Evolutionary conservation across 2,329 filamentous ascomycete species (phyloP), one percentile per base, ranked within the genome.

Genomic region (Fusarium anguioides): DNA sequence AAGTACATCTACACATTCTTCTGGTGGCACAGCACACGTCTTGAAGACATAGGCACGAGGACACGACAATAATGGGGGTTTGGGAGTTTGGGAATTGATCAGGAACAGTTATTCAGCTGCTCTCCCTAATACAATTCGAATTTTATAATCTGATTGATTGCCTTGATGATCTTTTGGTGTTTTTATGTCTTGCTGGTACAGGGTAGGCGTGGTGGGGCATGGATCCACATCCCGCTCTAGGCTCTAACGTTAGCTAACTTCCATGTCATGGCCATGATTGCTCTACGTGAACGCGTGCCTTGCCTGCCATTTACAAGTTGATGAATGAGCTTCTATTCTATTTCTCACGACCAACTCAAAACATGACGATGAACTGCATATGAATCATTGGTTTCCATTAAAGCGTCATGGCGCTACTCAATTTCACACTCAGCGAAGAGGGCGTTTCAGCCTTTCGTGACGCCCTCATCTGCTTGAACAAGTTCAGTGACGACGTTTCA

Each of bases 401-500:
- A 53, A 33, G 42, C 21, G 29, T 20, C n/a, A 73, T 90, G 88
- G 81, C 86, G 8, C 79, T 90, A n/a, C 78, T 94, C 58, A 89
- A 84, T 61, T 94, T 94, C 74, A 91, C 90, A 0, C 81, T 95
- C 52, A 91, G 85, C 70, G 91, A 92, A 56, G 91, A 94, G 69
- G 89, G 89, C 29, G 87, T 93, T 40, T 83, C 84, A 8, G 87
- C 86, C 46, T 82, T 95, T 41, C 90, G 93, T 71, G 92, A 94
- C 76, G 85, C 89, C 23, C 84, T 95, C 56, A 82, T 88, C 21
- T 95, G 92, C 76, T 83, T 95, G 24, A 86, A 87, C 73, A 93
- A 93, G 77, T 94, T 95, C 80, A 91, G 89, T 75, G 92, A 95
- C 70, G 87, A 90, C 42, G 91, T 95, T 20, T 91, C 88, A 24